Percentiles rank a stretch among this genome's conserved stretches.
Conservation (phyloP, 495 filamentous ascomycete species). For the Penicillium herquei region DNA sequence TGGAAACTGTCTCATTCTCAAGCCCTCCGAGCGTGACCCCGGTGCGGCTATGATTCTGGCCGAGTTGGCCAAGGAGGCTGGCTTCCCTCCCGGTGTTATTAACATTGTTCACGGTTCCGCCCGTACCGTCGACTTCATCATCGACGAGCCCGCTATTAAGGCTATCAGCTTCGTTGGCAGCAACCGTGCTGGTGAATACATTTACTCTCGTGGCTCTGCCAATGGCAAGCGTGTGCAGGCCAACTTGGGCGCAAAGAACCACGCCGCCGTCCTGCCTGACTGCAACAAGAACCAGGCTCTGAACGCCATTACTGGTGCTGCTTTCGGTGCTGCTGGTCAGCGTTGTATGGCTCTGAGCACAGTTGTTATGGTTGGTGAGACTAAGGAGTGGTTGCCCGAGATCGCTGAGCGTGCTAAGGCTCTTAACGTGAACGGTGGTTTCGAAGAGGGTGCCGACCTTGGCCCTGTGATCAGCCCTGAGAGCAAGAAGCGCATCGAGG, state of each 20-base stretch:
- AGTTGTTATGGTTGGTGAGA: conserved; percentile 90
- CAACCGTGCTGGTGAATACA: conserved; percentile 97
- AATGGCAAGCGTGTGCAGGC: conserved; percentile 95
- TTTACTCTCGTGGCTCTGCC: conserved; percentile 84
- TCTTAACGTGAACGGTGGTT: conserved; percentile 90
- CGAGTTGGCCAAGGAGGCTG: conserved; percentile 86
- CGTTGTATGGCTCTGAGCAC: conserved; percentile 97
- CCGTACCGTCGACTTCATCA: conserved; percentile 92
- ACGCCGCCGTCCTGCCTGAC: conserved; percentile 92
- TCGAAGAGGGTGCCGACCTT: conserved; percentile 90
- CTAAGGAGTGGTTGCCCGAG: conserved; percentile 88
- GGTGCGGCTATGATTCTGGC: conserved; percentile 97
- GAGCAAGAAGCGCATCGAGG: conserved; percentile 86
- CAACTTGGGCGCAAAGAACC: conserved; percentile 98
- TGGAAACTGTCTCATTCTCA: conserved; percentile 91
- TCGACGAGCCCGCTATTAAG: conserved; percentile 95
- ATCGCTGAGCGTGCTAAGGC: conserved; percentile 87
- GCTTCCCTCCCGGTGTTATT: conserved; percentile 89
- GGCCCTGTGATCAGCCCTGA: conserved; percentile 97
- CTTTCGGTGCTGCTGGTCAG: conserved; percentile 96
- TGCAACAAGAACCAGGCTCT: conserved; percentile 97
- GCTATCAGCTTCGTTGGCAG: conserved; percentile 97
- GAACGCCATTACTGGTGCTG: conserved; percentile 91
- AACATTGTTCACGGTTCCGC: conserved; percentile 93
- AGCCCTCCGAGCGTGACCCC: conserved; percentile 98